Percentiles rank a stretch among this genome's conserved stretches.
phyloP scores from a whole-genome alignment of 441 rosid genomes.

The Populus hybrid region DNA sequence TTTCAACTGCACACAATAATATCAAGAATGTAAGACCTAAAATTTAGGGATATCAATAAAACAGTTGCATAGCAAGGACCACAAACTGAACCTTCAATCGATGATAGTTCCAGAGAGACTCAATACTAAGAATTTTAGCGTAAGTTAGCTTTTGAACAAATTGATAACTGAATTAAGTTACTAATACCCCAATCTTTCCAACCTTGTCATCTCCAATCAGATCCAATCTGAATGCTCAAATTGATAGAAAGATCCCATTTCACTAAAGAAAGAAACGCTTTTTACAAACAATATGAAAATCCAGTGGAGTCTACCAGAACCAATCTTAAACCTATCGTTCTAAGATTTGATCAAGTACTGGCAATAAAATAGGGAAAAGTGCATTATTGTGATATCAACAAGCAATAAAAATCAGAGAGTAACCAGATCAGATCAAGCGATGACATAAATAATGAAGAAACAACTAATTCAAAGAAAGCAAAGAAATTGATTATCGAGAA shows the following conservation, averaged over 20 bases:
- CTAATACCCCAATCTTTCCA: neutral
- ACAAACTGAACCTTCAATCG: too few relatives aligned
- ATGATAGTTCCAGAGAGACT: neutral
- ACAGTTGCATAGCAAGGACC: too few relatives aligned
- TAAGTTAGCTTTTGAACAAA: neutral
- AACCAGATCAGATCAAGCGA: constrained; percentile 46
- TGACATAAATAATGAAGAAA: constrained; percentile 5
- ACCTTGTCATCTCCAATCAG: constrained; percentile 15
- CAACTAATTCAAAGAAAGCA: neutral
- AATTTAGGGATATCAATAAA: neutral
- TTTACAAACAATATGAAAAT: constrained; percentile 10
- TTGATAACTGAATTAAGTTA: neutral
- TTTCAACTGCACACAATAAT: neutral
- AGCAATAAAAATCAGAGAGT: constrained; percentile 3
- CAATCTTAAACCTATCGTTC: constrained; percentile 17
- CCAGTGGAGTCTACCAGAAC: constrained; percentile 21
- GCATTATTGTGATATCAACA: constrained; percentile 1
- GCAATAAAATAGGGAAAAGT: constrained; percentile 3
- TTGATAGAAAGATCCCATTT: constrained; percentile 36
- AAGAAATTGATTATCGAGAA: constrained; percentile 1
- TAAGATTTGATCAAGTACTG: neutral
- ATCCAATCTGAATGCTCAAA: constrained; percentile 30
- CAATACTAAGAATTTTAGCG: neutral
- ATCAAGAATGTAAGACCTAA: constrained; percentile 1
- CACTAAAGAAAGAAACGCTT: neutral